Conservation (phyloP, 768 basidiomycete species). For the Suillus paluster region DNA sequence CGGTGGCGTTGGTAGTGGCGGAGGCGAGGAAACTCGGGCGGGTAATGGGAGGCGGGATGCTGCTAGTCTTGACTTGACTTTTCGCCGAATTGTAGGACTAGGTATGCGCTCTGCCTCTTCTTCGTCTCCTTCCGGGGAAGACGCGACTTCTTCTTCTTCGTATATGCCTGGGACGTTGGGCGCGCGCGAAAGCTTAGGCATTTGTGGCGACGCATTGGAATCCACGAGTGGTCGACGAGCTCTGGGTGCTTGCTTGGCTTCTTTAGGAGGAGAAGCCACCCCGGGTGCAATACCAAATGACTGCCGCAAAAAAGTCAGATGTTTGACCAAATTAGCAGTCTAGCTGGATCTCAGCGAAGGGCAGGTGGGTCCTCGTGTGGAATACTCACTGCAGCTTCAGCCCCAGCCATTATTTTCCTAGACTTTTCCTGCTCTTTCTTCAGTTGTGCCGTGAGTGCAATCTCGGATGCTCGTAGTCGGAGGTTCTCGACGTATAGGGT, state of each 20-base stretch:
- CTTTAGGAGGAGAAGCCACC: constrained; percentile 39
- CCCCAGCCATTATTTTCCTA: constrained; percentile 68
- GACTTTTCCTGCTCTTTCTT: constrained; percentile 84
- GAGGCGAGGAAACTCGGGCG: constrained; percentile 45
- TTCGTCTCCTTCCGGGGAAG: constrained; percentile 46
- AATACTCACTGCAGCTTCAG: constrained; percentile 71
- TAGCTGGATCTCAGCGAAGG: constrained; percentile 25
- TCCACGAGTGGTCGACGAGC: constrained; percentile 52
- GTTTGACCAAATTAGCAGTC: constrained; percentile 67
- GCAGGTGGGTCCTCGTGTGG: constrained; percentile 1
- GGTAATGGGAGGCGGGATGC: constrained; percentile 54
- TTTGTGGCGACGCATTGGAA: constrained; percentile 50
- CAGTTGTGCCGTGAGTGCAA: constrained; percentile 73
- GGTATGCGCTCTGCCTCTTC: constrained; percentile 43
- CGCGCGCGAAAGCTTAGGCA: constrained; percentile 62
- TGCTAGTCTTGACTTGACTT: constrained; percentile 52
- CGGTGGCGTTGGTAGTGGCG: constrained; percentile 37
- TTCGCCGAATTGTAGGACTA: constrained; percentile 45
- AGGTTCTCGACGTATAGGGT: constrained; percentile 84
- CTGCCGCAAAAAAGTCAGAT: constrained; percentile 66
- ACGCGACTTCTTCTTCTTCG: constrained; percentile 66
- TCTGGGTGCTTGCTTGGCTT: constrained; percentile 51
- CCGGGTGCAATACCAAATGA: constrained; percentile 51
- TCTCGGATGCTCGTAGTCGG: constrained; percentile 79
- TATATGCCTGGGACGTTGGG: constrained; percentile 69